These are phyloP conservation scores for Sechiopsis laciniata DNA, from an alignment of 306 rosid genomes.

Conservation along the genomic window DNA sequence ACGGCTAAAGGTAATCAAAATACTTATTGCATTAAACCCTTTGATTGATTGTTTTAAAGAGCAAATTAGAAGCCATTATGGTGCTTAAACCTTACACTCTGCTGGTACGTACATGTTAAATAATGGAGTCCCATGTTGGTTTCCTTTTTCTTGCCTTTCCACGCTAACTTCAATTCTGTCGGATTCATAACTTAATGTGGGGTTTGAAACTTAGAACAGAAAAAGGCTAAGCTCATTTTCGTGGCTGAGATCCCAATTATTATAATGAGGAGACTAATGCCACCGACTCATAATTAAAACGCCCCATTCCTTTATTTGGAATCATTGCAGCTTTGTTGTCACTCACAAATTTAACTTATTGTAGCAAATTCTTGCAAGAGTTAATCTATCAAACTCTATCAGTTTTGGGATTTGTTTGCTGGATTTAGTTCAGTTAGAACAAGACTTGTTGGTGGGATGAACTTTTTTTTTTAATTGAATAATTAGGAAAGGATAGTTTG, in stretches of 20 bases:
- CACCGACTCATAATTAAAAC: conserved; percentile 20
- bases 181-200: conserved; percentile 5
- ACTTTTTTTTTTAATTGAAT: too few relatives aligned
- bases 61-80: conserved; percentile 11
- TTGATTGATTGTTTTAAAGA: conserved; percentile 7
- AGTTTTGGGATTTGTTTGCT: too few relatives aligned
- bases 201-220: conserved; percentile 10
- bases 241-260: conserved; percentile 3
- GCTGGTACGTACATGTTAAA: conserved; percentile 17
- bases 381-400: too few relatives aligned
- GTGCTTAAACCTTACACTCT: conserved; percentile 10
- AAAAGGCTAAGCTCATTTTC: not conserved
- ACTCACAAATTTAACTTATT: not conserved
- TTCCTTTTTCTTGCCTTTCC: conserved; percentile 18
- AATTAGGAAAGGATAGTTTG: too few relatives aligned
- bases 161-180: conserved; percentile 22
- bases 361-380: not conserved
- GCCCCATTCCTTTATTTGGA: not conserved
- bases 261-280: conserved; percentile 16
- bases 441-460: too few relatives aligned
- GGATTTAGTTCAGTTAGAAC: too few relatives aligned
- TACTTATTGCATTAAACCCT: not conserved
- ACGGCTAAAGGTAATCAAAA: not conserved
- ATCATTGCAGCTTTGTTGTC: conserved; percentile 11
- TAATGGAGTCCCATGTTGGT: conserved; percentile 17